Evolutionary conservation across 139 green algal species (phyloP), one percentile per base, ranked within the genome.

Genomic region (Chlorokybus atmophyticus): DNA sequence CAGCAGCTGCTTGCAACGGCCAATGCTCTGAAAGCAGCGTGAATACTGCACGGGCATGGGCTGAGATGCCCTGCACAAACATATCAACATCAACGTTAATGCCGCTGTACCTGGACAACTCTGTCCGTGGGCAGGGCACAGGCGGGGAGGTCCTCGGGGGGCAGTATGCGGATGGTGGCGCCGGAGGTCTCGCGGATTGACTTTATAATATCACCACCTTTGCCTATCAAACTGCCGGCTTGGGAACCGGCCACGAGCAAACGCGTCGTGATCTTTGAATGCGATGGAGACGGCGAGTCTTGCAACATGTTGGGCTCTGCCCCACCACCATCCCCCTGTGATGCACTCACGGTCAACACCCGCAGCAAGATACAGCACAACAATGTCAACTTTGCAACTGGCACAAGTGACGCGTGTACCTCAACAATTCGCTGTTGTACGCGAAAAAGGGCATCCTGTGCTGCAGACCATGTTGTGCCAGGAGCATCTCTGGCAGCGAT

Each of bases 161-260:
- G 23, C 31, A 49, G 44, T 23, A 71, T 29, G 19, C 32, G 38
- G 39, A 62, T 40, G 4, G 24, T 4, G 8, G 62, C 62, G 17
- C 55, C 41, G 24, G 62, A 58, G 3, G 44, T 27, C 29, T 71
- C 62, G 19, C 62, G 44, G 10, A 71, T 26, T 40, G 32, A 5
- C 55, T 71, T 65, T 48, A 71, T 71, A 40, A 54, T 67, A 3
- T 32, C 32, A 10, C 62, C 62, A 19, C 55, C 40, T 40, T 60
- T 71, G 27, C 62, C 62, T 14, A 71, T 39, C 8, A 71, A 23
- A 14, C 24, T 28, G 8, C 62, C 62, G 14, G 32, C 48, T 25
- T 67, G 62, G 23, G 54, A 38, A 17, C 10, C 40, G 7, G 62
- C 21, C 19, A 67, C 21, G 17, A 71, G 47, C n/a, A 71, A 29